A percentile compares a stretch with the other conserved stretches of the same genome.
These are phyloP conservation scores for Aspergillus eucalypticola DNA, from an alignment of 2,329 filamentous ascomycete species.

Conservation along the genomic window DNA sequence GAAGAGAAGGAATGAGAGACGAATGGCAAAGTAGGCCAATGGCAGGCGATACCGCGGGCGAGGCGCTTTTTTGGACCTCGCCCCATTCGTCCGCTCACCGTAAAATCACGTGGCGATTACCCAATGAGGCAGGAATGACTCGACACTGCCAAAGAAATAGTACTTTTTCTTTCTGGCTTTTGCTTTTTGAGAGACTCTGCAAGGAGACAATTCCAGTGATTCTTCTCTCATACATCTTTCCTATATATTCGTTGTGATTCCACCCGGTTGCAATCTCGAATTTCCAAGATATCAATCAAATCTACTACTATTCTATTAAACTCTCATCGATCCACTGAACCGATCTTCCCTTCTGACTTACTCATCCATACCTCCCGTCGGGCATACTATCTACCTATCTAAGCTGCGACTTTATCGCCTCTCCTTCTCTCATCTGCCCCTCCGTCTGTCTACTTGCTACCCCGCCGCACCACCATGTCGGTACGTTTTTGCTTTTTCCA, in stretches of 20 bases:
- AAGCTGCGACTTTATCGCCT: too few species aligned
- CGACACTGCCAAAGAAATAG: neutral
- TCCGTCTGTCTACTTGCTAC: neutral
- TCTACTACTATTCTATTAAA: too few species aligned
- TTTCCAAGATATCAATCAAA: too few species aligned
- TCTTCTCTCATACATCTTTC: too few species aligned
- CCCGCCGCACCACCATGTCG: slow-evolving; percentile 28
- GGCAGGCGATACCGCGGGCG: neutral
- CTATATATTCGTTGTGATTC: too few species aligned
- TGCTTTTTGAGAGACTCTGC: too few species aligned
- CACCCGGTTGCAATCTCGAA: too few species aligned
- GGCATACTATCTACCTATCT: slow-evolving; percentile 6
- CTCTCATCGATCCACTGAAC: too few species aligned
- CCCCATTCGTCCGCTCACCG: slow-evolving; percentile 21
- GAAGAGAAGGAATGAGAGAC: neutral
- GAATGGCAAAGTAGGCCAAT: neutral
- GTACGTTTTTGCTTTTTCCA: slow-evolving; percentile 27
- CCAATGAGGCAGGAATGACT: neutral
- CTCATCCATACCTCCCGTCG: neutral
- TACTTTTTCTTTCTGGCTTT: too few species aligned
- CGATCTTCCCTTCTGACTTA: too few species aligned
- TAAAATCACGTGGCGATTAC: slow-evolving; percentile 27
- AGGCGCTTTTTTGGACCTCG: neutral
- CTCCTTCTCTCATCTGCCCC: neutral
- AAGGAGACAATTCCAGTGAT: too few species aligned